Evolutionary conservation across 805 yeast genomes (phyloP), one percentile per base, ranked within the genome.

Genomic region (Saccharomycopsis sp.): DNA sequence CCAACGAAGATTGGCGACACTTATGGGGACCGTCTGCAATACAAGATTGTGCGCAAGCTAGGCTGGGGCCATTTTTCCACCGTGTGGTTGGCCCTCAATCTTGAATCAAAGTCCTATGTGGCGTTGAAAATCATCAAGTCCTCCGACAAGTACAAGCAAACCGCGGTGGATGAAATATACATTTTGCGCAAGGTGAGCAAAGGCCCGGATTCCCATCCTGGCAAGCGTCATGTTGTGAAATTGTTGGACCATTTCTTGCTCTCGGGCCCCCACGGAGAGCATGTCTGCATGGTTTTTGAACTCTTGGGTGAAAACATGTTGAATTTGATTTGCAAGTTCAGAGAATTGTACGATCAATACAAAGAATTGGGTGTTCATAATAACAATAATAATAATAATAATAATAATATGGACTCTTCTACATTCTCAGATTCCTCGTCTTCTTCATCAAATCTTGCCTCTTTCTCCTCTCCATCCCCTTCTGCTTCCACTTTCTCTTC

Each of bases 11-110:
- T 86, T 37, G 97, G 97, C 4, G 98, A 94, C 57, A 61, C 62
- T 17, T 89, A 80, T 60, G 82, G 85, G 52, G 67, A 81, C 42
- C 53, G 51, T 6, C 75, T 76, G 15, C 73, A 83, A 45, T 92
- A 92, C 58, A 68, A 78, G 1, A 61, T 92, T 36, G 88, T 84
- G 22, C 73, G 97, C 46, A 92, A 92, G 57, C 66, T 92, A 3
- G 99, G 99, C 0, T 92, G 99, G 99, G 99, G 99, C 26, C 96
- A 92, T 61, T 92, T 92, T 57, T 80, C 94, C 20, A 92, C 95
- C 1, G 96, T 85, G 17, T 88, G 96, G 96, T 65, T 84, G 21
- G 97, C 96, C 4, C 70, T 63, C 46, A 67, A 65, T 38, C 15
- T 16, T 4, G 79, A 75, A 43, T 49, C 52, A n/a, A 74, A 74